Percentiles rank a stretch among this genome's conserved stretches.
These are phyloP conservation scores for Gonium pectorale DNA, from an alignment of 139 green algal species.

Conservation along the genomic window DNA sequence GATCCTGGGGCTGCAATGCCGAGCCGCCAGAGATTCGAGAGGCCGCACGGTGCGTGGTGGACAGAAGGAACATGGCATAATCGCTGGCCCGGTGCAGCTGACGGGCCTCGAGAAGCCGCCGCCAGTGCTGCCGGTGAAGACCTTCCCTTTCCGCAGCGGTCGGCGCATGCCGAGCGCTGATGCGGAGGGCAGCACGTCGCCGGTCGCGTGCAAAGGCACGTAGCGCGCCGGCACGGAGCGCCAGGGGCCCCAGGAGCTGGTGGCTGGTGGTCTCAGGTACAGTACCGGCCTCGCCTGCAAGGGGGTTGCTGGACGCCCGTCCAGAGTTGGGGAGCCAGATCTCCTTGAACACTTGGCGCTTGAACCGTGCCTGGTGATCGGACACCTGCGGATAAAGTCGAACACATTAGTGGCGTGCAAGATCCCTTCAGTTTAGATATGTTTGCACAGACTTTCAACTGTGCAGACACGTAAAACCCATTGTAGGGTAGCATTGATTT, in stretches of 20 bases:
- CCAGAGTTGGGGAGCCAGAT: constrained; percentile 31
- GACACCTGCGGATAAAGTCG: neutral
- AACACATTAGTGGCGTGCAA: too few species aligned
- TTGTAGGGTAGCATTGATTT: too few species aligned
- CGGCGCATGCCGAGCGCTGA: neutral
- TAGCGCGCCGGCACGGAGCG: neutral
- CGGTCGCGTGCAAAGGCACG: constrained; percentile 36
- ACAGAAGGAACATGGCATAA: constrained; percentile 58
- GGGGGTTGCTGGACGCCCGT: neutral
- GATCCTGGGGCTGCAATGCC: neutral
- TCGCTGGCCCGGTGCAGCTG: constrained; percentile 47
- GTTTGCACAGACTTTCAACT: too few species aligned
- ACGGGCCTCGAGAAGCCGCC: constrained; percentile 21
- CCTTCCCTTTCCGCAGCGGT: neutral
- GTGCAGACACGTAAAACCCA: too few species aligned
- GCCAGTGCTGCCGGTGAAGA: constrained; percentile 6
- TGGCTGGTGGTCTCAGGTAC: neutral
- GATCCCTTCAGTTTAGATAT: too few species aligned
- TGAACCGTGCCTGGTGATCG: constrained; percentile 37
- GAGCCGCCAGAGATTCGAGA: neutral
- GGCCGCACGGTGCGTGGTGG: neutral
- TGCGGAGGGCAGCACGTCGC: constrained; percentile 24
- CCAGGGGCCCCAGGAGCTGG: constrained; percentile 25
- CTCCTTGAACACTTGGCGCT: neutral
- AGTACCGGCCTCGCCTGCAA: neutral